Evolutionary conservation across 352 stramenopile species (phyloP).

Genomic region (Peronospora farinosa): DNA sequence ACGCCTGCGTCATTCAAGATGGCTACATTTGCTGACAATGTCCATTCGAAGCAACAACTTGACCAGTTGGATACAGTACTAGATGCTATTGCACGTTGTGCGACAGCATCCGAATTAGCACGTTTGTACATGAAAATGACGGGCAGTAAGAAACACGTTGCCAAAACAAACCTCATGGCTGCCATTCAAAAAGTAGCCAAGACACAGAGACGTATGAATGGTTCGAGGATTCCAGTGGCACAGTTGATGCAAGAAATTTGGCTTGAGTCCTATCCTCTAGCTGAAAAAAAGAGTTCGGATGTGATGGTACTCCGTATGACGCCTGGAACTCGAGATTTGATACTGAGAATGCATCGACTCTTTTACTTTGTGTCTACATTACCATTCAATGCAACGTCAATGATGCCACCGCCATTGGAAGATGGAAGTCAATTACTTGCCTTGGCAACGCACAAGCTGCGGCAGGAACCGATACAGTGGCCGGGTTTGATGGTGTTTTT

Average conservation of each 20-base stretch:
- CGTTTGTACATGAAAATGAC: constrained; percentile 52
- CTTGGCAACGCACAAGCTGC: constrained; percentile 26
- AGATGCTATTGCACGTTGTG: constrained; percentile 51
- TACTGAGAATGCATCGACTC: constrained; percentile 63
- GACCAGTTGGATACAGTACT: constrained; percentile 28
- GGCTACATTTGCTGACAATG: constrained; percentile 1
- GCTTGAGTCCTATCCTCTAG: constrained; percentile 36
- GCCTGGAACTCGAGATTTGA: constrained; percentile 35
- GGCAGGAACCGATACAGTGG: constrained; percentile 52
- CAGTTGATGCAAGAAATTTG: constrained; percentile 58
- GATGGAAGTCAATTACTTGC: constrained; percentile 20
- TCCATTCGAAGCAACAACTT: constrained; percentile 4
- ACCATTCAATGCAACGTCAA: constrained; percentile 26
- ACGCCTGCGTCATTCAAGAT: neutral
- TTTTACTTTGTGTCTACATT: constrained; percentile 60
- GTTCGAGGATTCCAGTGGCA: constrained; percentile 56
- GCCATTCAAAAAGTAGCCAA: constrained; percentile 42
- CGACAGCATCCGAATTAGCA: constrained; percentile 38
- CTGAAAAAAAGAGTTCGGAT: constrained; percentile 28
- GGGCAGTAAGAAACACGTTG: constrained; percentile 34
- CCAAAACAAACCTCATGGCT: constrained; percentile 40
- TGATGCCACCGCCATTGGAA: constrained; percentile 15
- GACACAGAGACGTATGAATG: constrained; percentile 64
- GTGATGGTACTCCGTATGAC: constrained; percentile 50
- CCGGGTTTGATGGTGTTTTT: constrained; percentile 71